Base-by-base conservation (phyloP, 2,329 filamentous ascomycete species). In the Didymella keratinophila region DNA sequence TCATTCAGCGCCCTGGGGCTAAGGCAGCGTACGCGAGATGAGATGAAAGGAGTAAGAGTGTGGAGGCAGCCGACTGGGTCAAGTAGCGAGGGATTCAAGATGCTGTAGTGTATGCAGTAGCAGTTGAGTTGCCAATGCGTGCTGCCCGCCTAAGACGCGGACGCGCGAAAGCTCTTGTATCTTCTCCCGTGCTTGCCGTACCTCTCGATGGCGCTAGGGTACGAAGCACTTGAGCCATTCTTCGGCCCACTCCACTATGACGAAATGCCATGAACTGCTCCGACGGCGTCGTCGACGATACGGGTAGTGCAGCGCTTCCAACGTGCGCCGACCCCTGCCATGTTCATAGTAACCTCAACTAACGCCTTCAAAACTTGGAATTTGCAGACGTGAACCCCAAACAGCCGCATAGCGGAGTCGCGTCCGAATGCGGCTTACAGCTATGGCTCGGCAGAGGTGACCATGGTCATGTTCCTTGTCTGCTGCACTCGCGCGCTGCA, bases 361-460 rank as follows among this genome's bases (percentile, higher is more conserved):
- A 70, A 65, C 45, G 60, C 62, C 60, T 50, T 48, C 57, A 64
- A 67, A 67, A 66, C 64, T 62, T 65, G 66, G 58, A 70, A 64
- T 46, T 25, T 23, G 11, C 46, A 25, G 46, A 23, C 50, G n/a
- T 52, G 58, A 49, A 20, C 50, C 51, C 52, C 55, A 67, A 64
- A 62, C 66, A 62, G 44, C 59, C 64, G 58, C 62, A 56, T 45
- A 47, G 34, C 62, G 55, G 61, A 65, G 57, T 48, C 64, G 39
- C 51, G 21, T 58, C 62, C 64, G 60, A 32, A 52, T 60, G 46
- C 58, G 62, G 58, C 56, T 41, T 53, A 46, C 56, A 58, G 30
- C 39, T 44, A 47, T 52, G 37, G 44, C 45, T 21, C 56, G 49
- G 44, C 41, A 50, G 50, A 41, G 14, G 21, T 32, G 21, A 36